phyloP scores from a whole-genome alignment of 495 filamentous ascomycete genomes.

The Xylaria scruposa region DNA sequence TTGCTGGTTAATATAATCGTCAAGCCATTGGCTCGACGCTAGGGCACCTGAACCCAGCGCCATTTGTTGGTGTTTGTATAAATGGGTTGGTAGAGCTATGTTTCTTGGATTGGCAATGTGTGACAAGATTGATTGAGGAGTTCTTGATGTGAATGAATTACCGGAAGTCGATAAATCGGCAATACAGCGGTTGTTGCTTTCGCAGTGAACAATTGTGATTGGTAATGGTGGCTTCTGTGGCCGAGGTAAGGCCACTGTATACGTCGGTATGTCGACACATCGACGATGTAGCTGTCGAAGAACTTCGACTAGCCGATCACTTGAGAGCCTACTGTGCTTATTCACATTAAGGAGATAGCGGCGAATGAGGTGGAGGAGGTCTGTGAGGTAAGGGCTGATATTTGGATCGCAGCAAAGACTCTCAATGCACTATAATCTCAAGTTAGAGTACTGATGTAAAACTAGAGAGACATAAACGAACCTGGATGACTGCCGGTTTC shows the following conservation, averaged over 20 bases:
- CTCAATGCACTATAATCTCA: background rate
- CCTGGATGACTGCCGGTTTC: background rate
- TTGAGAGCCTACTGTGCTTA: background rate
- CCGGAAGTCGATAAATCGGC: conserved; percentile 1
- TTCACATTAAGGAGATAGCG: conserved; percentile 10
- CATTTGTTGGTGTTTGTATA: background rate
- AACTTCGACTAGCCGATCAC: background rate
- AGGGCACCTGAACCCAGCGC: background rate
- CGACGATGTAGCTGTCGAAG: conserved; percentile 4
- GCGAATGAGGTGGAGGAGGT: background rate
- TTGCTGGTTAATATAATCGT: background rate
- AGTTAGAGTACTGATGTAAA: background rate
- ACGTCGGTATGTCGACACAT: conserved; percentile 3
- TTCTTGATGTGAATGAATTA: background rate
- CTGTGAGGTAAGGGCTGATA: background rate
- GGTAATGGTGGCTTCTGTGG: conserved; percentile 17
- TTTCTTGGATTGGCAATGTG: background rate
- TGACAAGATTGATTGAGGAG: background rate
- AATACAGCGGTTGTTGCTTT: background rate
- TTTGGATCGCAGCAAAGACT: background rate
- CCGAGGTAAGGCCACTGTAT: conserved; percentile 11
- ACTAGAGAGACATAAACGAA: background rate
- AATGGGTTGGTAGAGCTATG: background rate
- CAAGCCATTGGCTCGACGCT: conserved; percentile 7
- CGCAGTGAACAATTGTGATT: background rate